Base-by-base conservation (phyloP, 495 filamentous ascomycete genomes). In the Thermochaetoides thermophila region DNA sequence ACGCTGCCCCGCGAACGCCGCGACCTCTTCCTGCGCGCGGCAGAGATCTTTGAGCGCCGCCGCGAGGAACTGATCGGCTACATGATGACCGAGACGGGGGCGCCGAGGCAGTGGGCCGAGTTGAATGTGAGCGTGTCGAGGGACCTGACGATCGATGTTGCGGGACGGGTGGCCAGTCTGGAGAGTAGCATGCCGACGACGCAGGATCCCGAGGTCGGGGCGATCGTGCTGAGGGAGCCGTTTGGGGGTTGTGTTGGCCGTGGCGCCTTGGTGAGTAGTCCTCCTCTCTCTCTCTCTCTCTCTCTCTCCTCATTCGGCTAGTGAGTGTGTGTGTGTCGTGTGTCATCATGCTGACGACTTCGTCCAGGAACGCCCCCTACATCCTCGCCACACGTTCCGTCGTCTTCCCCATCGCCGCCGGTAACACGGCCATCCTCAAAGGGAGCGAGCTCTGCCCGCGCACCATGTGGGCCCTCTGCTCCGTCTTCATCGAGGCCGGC, bases 161-260 rank as follows among this genome's bases (percentile, higher is more conserved):
- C 81, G 3, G 78, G 74, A 2, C 57, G 80, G 26, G 65, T 84
- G 15, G 50, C 56, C 5, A 55, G 57, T 4, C 56, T 89, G 7
- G 57, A 69, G 18, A 80, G 83, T 3, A 53, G 52, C 8, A 64
- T 84, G 18, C 79, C 81, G 0, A 58, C 61, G 7, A 57, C 68
- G 6, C 44, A 50, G 2, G 51, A 73, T 14, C 57, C 69, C n/a
- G 68, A 67, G 5, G 61, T 60, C 24, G 62, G 64, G n/a, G 77
- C 78, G 0, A 62, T 92, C 45, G 57, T 92, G n/a, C 56, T 73
- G 30, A 80, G 76, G 45, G 78, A 91, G 52, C 84, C 84, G 4
- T 84, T 73, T 43, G 84, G 84, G n/a, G 13, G 83, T 89, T 17
- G 57, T 86, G 2, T 60, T 94, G 10, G 74, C 69, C 18, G 83